Percentiles rank a stretch among this genome's conserved stretches.
Evolutionary conservation across 768 basidiomycete genomes (phyloP).

Genomic region (Auriscalpium vulgare): DNA sequence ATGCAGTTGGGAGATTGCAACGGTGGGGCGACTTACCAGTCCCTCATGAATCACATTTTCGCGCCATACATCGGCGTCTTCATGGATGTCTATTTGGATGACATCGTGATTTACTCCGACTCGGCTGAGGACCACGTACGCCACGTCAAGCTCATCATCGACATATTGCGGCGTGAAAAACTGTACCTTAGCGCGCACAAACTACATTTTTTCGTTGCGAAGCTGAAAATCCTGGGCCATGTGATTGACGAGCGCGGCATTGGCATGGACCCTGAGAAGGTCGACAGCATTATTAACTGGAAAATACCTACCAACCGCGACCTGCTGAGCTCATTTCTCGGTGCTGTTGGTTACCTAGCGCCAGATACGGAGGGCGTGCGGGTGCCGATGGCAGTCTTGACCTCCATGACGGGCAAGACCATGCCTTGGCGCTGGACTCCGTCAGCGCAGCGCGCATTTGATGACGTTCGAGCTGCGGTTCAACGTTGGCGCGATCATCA

Average conservation of each 20-base stretch:
- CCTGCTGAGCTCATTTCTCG: background rate
- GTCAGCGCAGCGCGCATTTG: constrained; percentile 17
- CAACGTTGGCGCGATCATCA: constrained; percentile 3
- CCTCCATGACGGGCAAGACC: background rate
- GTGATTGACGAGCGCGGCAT: constrained; percentile 31
- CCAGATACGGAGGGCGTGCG: background rate
- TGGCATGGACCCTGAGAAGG: constrained; percentile 29
- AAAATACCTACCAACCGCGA: constrained; percentile 17
- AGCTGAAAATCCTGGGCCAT: constrained; percentile 25
- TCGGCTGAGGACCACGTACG: constrained; percentile 30
- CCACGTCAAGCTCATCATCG: constrained; percentile 27
- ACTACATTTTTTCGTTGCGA: background rate
- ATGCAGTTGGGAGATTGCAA: constrained; percentile 42
- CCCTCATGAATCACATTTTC: constrained; percentile 29
- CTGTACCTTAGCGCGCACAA: constrained; percentile 30
- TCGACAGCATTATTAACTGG: constrained; percentile 27
- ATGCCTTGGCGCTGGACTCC: constrained; percentile 10
- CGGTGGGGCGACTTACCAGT: constrained; percentile 37
- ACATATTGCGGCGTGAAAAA: constrained; percentile 17
- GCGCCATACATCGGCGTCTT: constrained; percentile 28
- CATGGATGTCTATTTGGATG: constrained; percentile 37
- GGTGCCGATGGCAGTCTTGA: background rate
- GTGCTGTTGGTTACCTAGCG: background rate
- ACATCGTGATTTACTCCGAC: constrained; percentile 33
- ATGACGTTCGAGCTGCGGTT: constrained; percentile 11